These are phyloP conservation scores for Xylaria castorea DNA, from an alignment of 495 filamentous ascomycete genomes.

Conservation along the genomic window DNA sequence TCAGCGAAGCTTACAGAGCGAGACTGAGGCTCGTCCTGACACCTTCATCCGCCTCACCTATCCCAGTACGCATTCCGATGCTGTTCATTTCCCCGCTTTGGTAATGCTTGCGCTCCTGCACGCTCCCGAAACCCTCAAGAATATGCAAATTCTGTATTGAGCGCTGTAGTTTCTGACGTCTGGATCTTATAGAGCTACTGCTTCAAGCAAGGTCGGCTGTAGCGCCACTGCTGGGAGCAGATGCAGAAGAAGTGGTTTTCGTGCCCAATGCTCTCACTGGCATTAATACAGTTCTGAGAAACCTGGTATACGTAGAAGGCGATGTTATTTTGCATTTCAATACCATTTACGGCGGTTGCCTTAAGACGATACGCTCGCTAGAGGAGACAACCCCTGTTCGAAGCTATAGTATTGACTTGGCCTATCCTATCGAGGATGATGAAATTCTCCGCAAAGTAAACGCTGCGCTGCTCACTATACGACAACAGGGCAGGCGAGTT, in stretches of 20 bases:
- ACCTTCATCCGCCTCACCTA: slow-evolving; percentile 61
- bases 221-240: slow-evolving; percentile 65
- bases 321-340: slow-evolving; percentile 74
- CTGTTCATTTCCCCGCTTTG: neutral
- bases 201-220: slow-evolving; percentile 65
- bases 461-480: slow-evolving; percentile 50
- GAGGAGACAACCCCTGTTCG: slow-evolving; percentile 56
- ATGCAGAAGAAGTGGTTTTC: slow-evolving; percentile 69
- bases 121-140: neutral
- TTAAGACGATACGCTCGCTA: slow-evolving; percentile 72
- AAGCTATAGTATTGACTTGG: slow-evolving; percentile 49
- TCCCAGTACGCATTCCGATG: slow-evolving; percentile 37
- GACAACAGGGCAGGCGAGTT: slow-evolving; percentile 51
- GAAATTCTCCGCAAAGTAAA: slow-evolving; percentile 61
- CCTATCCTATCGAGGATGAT: slow-evolving; percentile 66
- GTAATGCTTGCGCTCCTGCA: neutral
- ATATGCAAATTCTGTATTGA: neutral
- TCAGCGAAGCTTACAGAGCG: slow-evolving; percentile 39
- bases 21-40: slow-evolving; percentile 44
- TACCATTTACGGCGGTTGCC: slow-evolving; percentile 80
- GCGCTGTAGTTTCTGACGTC: neutral
- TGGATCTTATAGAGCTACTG: slow-evolving; percentile 46
- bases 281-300: slow-evolving; percentile 79
- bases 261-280: slow-evolving; percentile 83
- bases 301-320: slow-evolving; percentile 59